Evolutionary conservation across 768 basidiomycete genomes (phyloP).

Genomic region (Naematelia encephala): DNA sequence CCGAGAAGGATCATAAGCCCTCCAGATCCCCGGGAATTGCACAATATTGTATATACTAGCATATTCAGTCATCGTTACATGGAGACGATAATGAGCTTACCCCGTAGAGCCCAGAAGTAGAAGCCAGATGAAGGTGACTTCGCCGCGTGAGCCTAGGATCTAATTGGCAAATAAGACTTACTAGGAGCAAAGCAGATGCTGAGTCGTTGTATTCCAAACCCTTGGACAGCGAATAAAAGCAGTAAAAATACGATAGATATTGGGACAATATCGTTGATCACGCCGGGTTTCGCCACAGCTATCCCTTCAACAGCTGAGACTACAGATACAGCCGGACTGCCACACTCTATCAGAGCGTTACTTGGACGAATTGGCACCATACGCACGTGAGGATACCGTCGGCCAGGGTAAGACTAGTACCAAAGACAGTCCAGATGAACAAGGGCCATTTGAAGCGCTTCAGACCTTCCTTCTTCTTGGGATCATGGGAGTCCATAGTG

Average conservation of each 20-base stretch:
- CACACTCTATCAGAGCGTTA: background rate
- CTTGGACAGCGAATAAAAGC: constrained; percentile 61
- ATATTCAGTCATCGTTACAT: background rate
- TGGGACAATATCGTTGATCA: constrained; percentile 56
- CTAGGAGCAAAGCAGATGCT: constrained; percentile 60
- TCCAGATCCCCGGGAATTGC: constrained; percentile 60
- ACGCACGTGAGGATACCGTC: constrained; percentile 63
- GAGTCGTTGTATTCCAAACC: constrained; percentile 61
- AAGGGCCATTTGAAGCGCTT: constrained; percentile 55
- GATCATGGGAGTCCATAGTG: background rate
- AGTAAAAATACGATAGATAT: constrained; percentile 64
- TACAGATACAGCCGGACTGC: constrained; percentile 61
- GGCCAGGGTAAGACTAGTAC: constrained; percentile 64
- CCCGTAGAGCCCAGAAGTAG: constrained; percentile 47
- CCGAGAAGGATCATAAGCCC: constrained; percentile 66
- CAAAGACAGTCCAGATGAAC: constrained; percentile 63
- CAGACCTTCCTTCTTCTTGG: constrained; percentile 15
- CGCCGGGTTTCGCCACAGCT: constrained; percentile 59
- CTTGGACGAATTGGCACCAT: background rate
- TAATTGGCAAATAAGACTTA: constrained; percentile 36
- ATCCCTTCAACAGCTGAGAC: constrained; percentile 69
- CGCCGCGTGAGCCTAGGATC: background rate
- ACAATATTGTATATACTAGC: constrained; percentile 62
- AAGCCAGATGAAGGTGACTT: constrained; percentile 62
- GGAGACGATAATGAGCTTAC: constrained; percentile 8